A percentile compares a stretch with the other conserved stretches of the same genome.
These are phyloP conservation scores for Tetrapisispora nanseiensis DNA, from an alignment of 805 yeast species.

Conservation along the genomic window DNA sequence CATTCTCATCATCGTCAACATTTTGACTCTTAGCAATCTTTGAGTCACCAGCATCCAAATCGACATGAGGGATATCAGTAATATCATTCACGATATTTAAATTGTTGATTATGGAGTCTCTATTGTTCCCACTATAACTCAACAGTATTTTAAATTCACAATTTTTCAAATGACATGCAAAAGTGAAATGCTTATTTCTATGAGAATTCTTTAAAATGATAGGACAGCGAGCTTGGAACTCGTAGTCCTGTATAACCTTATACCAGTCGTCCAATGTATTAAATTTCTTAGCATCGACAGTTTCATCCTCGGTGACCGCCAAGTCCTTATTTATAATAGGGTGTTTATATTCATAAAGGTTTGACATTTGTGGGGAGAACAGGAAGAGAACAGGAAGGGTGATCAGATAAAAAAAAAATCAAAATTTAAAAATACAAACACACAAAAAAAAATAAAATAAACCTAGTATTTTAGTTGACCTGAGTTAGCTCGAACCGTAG, in stretches of 20 bases:
- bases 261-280: constrained; percentile 27
- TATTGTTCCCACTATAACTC: constrained; percentile 23
- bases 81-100: constrained; percentile 3
- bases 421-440: background rate
- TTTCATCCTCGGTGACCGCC: constrained; percentile 16
- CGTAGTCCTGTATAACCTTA: constrained; percentile 28
- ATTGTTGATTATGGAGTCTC: constrained; percentile 3
- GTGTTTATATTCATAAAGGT: constrained; percentile 28
- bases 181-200: constrained; percentile 29
- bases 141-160: constrained; percentile 28
- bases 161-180: constrained; percentile 28
- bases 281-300: constrained; percentile 16
- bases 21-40: background rate
- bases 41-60: constrained; percentile 1
- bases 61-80: constrained; percentile 2
- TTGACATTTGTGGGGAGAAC: constrained; percentile 16
- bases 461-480: too few species aligned
- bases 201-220: constrained; percentile 30
- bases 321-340: constrained; percentile 27
- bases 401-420: too few species aligned
- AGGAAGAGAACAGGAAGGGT: too few species aligned
- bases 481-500: too few species aligned
- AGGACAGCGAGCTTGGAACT: constrained; percentile 29
- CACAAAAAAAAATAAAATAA: too few species aligned
- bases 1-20: constrained; percentile 6